Evolutionary conservation across 2,329 filamentous ascomycete species (phyloP), one percentile per base, ranked within the genome.

Genomic region (Pseudonectria foliicola): DNA sequence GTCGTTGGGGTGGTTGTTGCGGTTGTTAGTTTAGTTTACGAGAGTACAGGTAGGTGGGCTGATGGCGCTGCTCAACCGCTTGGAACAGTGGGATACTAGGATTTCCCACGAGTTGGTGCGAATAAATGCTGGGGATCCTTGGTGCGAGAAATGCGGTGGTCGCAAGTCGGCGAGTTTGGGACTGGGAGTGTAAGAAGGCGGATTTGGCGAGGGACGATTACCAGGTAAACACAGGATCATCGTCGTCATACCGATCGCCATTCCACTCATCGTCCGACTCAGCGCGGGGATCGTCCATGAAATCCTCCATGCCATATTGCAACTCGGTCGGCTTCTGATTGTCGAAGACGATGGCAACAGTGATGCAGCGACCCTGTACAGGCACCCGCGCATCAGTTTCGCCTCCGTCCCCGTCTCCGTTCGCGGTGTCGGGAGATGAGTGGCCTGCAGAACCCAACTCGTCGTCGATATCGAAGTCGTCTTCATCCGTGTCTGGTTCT

Each of bases 321-420:
- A 72, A 63, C 60, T 87, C 84, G 3, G 70, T 70, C 5, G 80
- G 78, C 40, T 85, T 80, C 52, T 85, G 74, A 54, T 89, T 89
- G 57, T 89, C 85, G 45, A 89, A 80, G 29, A 76, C 66, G 28
- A 89, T 71, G 40, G 83, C 74, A 13, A 89, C 82, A 6, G 77
- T 68, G 27, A 79, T 70, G 50, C 84, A 90, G 45, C 81, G 68
- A 2, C 82, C 82, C 41, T 89, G 84, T 16, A 81, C 60, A 38
- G 69, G 68, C 1, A 49, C 35, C 16, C 42, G 37, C 1, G 13
- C 8, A 12, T 36, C 26, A 8, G 31, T 15, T 11, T 35, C 24
- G 13, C 34, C 31, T 21, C 27, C 18, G 24, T 27, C 14, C 13
- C 13, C 29, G 10, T 46, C 42, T 12, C 44, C 42, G 8, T 21